Percentiles rank a stretch among this genome's conserved stretches.
phyloP scores from a whole-genome alignment of 345 rosid genomes.

The Punica granatum region DNA sequence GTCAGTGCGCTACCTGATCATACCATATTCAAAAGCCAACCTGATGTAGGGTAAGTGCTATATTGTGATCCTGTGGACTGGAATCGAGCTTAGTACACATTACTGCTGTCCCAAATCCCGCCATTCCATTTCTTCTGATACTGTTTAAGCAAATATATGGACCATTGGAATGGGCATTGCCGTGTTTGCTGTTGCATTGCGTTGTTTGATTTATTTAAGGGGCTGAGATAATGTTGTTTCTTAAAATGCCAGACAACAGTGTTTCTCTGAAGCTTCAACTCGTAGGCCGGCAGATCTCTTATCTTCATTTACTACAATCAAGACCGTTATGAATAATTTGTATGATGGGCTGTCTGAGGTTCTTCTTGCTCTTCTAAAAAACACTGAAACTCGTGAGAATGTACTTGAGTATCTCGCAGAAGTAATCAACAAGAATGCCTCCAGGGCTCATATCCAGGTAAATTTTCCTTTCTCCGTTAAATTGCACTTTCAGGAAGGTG shows the following conservation, averaged over 20 bases:
- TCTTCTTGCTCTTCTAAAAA: constrained; percentile 61
- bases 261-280: constrained; percentile 85
- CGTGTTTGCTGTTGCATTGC: neutral
- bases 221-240: constrained; percentile 7
- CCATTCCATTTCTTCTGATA: neutral
- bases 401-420: constrained; percentile 93
- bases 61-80: neutral
- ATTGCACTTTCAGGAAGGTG: neutral
- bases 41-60: constrained; percentile 87
- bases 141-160: neutral
- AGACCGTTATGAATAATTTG: constrained; percentile 65
- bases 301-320: constrained; percentile 85
- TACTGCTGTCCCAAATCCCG: neutral
- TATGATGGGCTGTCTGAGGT: constrained; percentile 65
- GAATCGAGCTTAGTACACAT: neutral
- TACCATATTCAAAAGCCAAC: constrained; percentile 75
- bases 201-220: constrained; percentile 2
- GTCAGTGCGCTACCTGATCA: constrained; percentile 91
- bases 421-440: constrained; percentile 84
- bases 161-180: neutral
- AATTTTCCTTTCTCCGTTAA: constrained; percentile 1
- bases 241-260: constrained; percentile 69
- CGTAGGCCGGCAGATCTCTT: constrained; percentile 70
- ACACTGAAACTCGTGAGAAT: constrained; percentile 62
- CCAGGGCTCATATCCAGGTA: constrained; percentile 92